These are phyloP conservation scores for Dendrothele bispora DNA, from an alignment of 768 basidiomycete species.

Conservation along the genomic window DNA sequence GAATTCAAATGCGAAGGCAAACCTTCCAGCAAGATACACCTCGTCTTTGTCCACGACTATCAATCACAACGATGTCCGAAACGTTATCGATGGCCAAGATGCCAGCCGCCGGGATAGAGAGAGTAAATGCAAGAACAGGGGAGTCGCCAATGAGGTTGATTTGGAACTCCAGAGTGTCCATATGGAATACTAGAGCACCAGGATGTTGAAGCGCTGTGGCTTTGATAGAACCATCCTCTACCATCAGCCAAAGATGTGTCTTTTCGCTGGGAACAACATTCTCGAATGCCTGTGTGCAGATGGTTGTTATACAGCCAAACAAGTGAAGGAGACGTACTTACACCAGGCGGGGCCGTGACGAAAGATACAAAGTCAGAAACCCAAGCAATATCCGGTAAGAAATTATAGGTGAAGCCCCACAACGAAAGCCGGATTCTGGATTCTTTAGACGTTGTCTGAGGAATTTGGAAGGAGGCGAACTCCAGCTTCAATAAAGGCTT, in stretches of 20 bases:
- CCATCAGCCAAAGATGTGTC: slow-evolving; percentile 65
- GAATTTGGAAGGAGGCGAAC: slow-evolving; percentile 63
- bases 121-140: slow-evolving; percentile 49
- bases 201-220: slow-evolving; percentile 54
- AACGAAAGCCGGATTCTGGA: slow-evolving; percentile 67
- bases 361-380: slow-evolving; percentile 61
- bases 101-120: slow-evolving; percentile 48
- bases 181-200: slow-evolving; percentile 66
- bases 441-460: slow-evolving; percentile 72
- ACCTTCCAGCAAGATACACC: slow-evolving; percentile 72
- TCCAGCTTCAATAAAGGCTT: slow-evolving; percentile 59
- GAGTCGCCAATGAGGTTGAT: slow-evolving; percentile 76
- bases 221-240: slow-evolving; percentile 68
- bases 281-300: slow-evolving; percentile 71
- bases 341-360: slow-evolving; percentile 84
- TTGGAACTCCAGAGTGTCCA: slow-evolving; percentile 65
- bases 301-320: background rate
- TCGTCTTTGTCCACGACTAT: slow-evolving; percentile 15
- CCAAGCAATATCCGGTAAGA: slow-evolving; percentile 65
- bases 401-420: slow-evolving; percentile 60
- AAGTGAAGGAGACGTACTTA: slow-evolving; percentile 37
- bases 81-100: slow-evolving; percentile 59
- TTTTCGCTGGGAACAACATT: slow-evolving; percentile 88
- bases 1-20: slow-evolving; percentile 12
- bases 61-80: slow-evolving; percentile 21